These are phyloP conservation scores for Penicillium arizonense DNA, from an alignment of 495 filamentous ascomycete species.

Conservation along the genomic window DNA sequence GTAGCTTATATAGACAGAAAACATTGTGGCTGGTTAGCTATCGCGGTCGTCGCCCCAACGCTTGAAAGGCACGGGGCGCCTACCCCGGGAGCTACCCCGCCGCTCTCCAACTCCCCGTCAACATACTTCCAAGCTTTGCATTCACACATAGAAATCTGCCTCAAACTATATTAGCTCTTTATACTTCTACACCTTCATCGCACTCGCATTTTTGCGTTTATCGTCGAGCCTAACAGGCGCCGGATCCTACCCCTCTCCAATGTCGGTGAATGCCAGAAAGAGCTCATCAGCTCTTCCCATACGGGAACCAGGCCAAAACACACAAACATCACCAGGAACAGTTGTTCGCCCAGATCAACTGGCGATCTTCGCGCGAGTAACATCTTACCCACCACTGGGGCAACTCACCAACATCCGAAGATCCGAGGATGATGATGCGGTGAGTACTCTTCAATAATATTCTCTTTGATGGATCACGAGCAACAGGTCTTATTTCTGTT, in stretches of 20 bases:
- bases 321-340: constrained; percentile 18
- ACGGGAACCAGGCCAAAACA: constrained; percentile 8
- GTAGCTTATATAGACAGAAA: too few species aligned
- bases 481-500: background rate
- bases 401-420: constrained; percentile 61
- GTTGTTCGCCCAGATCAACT: constrained; percentile 46
- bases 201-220: too few species aligned
- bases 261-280: constrained; percentile 20
- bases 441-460: constrained; percentile 12
- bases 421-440: constrained; percentile 27
- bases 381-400: constrained; percentile 65
- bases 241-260: constrained; percentile 13
- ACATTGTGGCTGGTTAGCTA: too few species aligned
- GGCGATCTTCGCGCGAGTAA: constrained; percentile 50
- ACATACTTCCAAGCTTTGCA: constrained; percentile 2
- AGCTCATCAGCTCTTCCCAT: constrained; percentile 26
- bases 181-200: too few species aligned
- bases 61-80: too few species aligned
- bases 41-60: too few species aligned
- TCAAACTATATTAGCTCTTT: too few species aligned
- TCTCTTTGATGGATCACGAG: background rate
- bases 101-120: constrained; percentile 3
- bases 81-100: constrained; percentile 14
- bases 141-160: background rate
- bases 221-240: background rate